Evolutionary conservation across 352 stramenopile species (phyloP).

Genomic region (Globisporangium rhizosaccharum): DNA sequence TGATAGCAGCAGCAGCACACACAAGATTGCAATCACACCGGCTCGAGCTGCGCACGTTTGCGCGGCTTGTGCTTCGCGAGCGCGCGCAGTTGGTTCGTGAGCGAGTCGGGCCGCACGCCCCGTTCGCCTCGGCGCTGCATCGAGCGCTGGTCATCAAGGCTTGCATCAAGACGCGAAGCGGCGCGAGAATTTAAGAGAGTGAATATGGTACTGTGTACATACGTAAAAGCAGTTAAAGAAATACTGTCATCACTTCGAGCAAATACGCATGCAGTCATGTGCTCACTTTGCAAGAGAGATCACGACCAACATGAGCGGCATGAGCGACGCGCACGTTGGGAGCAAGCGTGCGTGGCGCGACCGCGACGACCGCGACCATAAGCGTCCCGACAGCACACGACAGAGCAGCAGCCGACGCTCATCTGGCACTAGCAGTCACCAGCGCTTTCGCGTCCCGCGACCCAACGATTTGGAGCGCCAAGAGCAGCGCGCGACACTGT

Average conservation of each 20-base stretch:
- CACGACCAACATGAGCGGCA: slow-evolving; percentile 2
- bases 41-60: slow-evolving; percentile 19
- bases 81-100: slow-evolving; percentile 35
- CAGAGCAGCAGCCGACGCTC: neutral
- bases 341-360: slow-evolving; percentile 9
- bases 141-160: neutral
- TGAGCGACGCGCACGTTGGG: neutral
- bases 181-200: neutral
- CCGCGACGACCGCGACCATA: neutral
- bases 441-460: slow-evolving; percentile 20
- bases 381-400: neutral
- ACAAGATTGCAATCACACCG: slow-evolving; percentile 7
- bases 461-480: slow-evolving; percentile 21
- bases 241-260: neutral
- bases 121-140: slow-evolving; percentile 18
- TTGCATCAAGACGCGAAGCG: slow-evolving; percentile 2
- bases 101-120: slow-evolving; percentile 33
- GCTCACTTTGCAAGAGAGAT: too few species aligned
- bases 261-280: neutral
- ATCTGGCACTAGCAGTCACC: slow-evolving; percentile 3
- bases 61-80: slow-evolving; percentile 27
- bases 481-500: slow-evolving; percentile 14
- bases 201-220: too few species aligned
- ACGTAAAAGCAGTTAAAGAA: neutral
- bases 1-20: neutral